A percentile compares a stretch with the other conserved stretches of the same genome.
These are phyloP conservation scores for Helicocarpus griseus DNA, from an alignment of 2,329 filamentous ascomycete species.

Conservation along the genomic window DNA sequence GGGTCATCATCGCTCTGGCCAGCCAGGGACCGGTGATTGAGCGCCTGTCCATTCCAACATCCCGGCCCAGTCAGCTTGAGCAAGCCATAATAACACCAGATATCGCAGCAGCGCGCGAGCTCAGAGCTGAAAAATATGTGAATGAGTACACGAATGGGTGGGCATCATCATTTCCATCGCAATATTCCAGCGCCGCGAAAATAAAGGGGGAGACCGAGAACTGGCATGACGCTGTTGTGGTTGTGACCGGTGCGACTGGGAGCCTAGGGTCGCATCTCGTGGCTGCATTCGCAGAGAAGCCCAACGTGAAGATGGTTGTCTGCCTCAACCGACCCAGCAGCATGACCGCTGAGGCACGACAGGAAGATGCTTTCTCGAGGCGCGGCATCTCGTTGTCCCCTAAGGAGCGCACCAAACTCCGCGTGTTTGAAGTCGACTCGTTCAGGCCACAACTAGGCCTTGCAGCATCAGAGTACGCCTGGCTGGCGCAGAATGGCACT, in stretches of 20 bases:
- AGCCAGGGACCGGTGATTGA: too few relatives aligned
- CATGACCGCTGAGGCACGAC: constrained; percentile 21
- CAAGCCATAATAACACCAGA: too few relatives aligned
- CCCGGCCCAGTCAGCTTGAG: too few relatives aligned
- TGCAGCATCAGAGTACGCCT: constrained; percentile 24
- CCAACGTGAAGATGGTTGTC: constrained; percentile 25
- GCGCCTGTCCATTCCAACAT: constrained; percentile 3
- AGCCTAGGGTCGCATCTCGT: constrained; percentile 34
- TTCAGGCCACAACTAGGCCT: constrained; percentile 42
- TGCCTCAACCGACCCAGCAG: constrained; percentile 39
- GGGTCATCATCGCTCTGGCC: too few relatives aligned
- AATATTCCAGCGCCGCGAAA: neutral
- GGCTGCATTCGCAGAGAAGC: constrained; percentile 23
- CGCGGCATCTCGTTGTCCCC: constrained; percentile 17
- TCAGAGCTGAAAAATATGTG: constrained; percentile 15
- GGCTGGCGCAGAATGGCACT: constrained; percentile 33
- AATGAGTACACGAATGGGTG: constrained; percentile 17
- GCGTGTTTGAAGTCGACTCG: constrained; percentile 42
- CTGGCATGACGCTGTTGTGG: too few relatives aligned
- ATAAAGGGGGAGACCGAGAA: too few relatives aligned
- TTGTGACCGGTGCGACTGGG: constrained; percentile 35
- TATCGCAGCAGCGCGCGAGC: constrained; percentile 11
- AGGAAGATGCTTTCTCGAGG: constrained; percentile 23
- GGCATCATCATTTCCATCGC: constrained; percentile 1
- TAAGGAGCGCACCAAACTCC: constrained; percentile 26